Base-by-base conservation (phyloP, 129 eudicot genomes). In the Lactuca saligna region DNA sequence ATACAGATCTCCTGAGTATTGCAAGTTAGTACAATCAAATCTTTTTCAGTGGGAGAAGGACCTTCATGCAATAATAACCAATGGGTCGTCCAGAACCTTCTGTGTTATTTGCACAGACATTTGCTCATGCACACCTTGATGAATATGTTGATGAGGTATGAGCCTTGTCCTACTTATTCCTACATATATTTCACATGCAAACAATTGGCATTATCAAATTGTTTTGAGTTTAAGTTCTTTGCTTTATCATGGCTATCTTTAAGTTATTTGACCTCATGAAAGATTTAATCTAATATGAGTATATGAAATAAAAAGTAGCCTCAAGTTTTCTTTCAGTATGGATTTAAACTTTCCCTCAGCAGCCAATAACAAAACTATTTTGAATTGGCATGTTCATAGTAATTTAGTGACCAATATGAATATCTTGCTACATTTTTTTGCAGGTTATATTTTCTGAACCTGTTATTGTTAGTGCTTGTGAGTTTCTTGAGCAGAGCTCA, bases 31-130 rank as follows among this genome's bases (percentile, higher is more conserved):
- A 48, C 20, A 15, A 75, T 59, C 31, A 50, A 34, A 8, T 57
- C 7, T 16, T 17, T 39, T 72, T 37, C 33, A 7, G 41, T 34
- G 62, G 53, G 15, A 38, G 14, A 53, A 59, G 78, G 68, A 56
- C 38, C 33, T 66, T 6, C 50, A 65, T 61, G 69, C 67, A 48
- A 35, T 78, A 78, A 57, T 42, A 60, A 51, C 51, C 65, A 15
- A 86, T 94, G 97, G 99, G 99, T 29, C 92, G 97, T 11, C 97
- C 99, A 0, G 99, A 94, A 75, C 93, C 99, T 74, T 87, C 83
- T 34, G 95, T 89, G 59, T 59, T 94, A 84, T 94, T 87, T 54
- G 88, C 99, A 9, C 99, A 94, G 75, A 85, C 97, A 44, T 94
- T 94, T 68, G 87, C 87, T 57, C 99, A 94, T 65, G 83, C 95